These are phyloP conservation scores for Datisca glomerata DNA, from an alignment of 306 rosid species.

Conservation along the genomic window DNA sequence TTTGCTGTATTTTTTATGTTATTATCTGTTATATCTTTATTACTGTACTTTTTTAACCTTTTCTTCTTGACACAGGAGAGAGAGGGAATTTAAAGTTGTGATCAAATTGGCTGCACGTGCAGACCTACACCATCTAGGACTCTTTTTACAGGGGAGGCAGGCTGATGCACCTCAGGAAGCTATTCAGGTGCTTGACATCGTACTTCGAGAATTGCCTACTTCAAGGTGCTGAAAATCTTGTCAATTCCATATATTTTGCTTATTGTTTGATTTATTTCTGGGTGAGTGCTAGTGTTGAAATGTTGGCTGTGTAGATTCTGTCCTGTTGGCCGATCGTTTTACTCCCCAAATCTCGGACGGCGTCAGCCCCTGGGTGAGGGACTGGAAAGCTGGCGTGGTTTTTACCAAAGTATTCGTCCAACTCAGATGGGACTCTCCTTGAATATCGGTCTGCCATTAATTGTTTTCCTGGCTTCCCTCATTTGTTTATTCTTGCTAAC, in stretches of 20 bases:
- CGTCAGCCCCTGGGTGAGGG: slow-evolving; percentile 91
- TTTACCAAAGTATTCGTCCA: slow-evolving; percentile 93
- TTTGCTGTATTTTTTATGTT: not conserved
- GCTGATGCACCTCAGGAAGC: slow-evolving; percentile 96
- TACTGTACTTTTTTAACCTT: too few species aligned
- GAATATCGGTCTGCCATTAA: slow-evolving; percentile 66
- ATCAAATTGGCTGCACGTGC: slow-evolving; percentile 85
- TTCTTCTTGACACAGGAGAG: slow-evolving; percentile 46
- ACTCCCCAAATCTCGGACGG: slow-evolving; percentile 64
- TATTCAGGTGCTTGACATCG: slow-evolving; percentile 85
- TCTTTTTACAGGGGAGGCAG: slow-evolving; percentile 76
- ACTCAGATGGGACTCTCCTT: slow-evolving; percentile 97
- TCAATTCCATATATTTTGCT: not conserved
- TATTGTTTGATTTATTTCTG: slow-evolving; percentile 3
- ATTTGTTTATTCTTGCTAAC: too few species aligned
- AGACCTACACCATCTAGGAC: slow-evolving; percentile 84
- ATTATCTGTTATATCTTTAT: not conserved
- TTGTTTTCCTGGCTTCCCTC: too few species aligned
- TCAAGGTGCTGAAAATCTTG: slow-evolving; percentile 35
- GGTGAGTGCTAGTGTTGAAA: not conserved
- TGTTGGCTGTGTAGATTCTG: slow-evolving; percentile 42
- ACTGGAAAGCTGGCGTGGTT: slow-evolving; percentile 95
- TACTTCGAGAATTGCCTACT: slow-evolving; percentile 79
- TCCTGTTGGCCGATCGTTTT: slow-evolving; percentile 90
- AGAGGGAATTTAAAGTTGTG: slow-evolving; percentile 66